Percentiles rank a stretch among this genome's conserved stretches.
Evolutionary conservation across 768 basidiomycete species (phyloP).

Genomic region (Podaxis sp.): DNA sequence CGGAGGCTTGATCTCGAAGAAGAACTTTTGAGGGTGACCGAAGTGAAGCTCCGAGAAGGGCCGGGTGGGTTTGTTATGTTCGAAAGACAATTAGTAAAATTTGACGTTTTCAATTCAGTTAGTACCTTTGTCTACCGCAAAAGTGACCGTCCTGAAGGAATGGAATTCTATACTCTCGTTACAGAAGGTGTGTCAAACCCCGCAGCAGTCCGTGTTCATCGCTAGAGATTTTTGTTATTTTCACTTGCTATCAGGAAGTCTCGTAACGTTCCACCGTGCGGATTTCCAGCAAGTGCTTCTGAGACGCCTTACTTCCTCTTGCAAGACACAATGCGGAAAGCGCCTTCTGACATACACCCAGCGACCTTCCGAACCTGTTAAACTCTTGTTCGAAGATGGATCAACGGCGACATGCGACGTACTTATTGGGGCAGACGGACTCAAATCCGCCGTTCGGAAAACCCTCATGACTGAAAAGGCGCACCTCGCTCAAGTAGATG

Average conservation of each 20-base stretch:
- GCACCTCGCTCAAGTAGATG: slow-evolving; percentile 32
- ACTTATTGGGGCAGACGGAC: slow-evolving; percentile 69
- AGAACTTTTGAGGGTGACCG: slow-evolving; percentile 40
- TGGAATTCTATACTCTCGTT: slow-evolving; percentile 52
- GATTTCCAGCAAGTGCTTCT: slow-evolving; percentile 66
- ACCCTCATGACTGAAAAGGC: slow-evolving; percentile 39
- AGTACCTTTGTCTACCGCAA: slow-evolving; percentile 56
- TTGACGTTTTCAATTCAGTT: slow-evolving; percentile 32
- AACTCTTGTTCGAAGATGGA: slow-evolving; percentile 62
- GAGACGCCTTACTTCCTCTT: slow-evolving; percentile 43
- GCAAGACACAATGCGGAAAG: slow-evolving; percentile 52
- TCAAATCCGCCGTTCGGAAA: slow-evolving; percentile 55
- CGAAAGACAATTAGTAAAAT: background rate
- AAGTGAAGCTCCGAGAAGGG: slow-evolving; percentile 37
- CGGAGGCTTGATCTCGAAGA: slow-evolving; percentile 45
- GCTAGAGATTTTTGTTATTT: slow-evolving; percentile 15
- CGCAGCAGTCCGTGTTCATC: background rate
- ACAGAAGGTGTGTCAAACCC: slow-evolving; percentile 49
- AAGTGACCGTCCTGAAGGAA: slow-evolving; percentile 55
- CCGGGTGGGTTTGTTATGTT: slow-evolving; percentile 32
- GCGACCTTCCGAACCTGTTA: slow-evolving; percentile 38
- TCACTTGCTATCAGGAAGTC: slow-evolving; percentile 35
- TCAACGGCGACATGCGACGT: slow-evolving; percentile 60
- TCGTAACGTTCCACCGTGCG: slow-evolving; percentile 61
- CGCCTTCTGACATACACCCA: slow-evolving; percentile 59